phyloP scores from a whole-genome alignment of 108 stramenopile species.

The Craspedostauros australis region DNA sequence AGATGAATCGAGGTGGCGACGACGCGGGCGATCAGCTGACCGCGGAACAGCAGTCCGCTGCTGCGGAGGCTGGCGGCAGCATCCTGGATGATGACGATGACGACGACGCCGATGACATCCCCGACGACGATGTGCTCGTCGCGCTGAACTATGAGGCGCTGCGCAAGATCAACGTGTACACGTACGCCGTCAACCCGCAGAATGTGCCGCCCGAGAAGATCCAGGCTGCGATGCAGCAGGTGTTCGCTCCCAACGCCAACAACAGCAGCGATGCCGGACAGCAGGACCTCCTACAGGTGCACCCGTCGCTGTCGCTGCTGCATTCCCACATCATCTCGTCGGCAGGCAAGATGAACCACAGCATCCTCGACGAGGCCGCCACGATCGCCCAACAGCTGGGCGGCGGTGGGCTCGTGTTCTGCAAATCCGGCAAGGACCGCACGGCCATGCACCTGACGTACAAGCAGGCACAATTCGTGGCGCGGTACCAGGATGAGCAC shows the following conservation, averaged over 20 bases:
- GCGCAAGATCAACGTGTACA: conserved; percentile 81
- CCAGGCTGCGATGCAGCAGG: conserved; percentile 5
- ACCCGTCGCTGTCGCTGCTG: conserved; percentile 54
- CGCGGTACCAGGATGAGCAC: conserved; percentile 33
- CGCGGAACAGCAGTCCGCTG: too few relatives aligned
- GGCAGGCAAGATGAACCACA: conserved; percentile 80
- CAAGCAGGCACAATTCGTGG: conserved; percentile 76
- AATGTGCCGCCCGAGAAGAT: conserved; percentile 18
- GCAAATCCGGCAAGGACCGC: conserved; percentile 93
- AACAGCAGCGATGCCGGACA: background rate
- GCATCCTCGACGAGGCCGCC: conserved; percentile 79
- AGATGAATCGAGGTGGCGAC: conserved; percentile 10
- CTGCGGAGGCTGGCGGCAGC: conserved; percentile 1
- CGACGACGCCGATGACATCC: conserved; percentile 58
- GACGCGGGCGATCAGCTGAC: too few relatives aligned
- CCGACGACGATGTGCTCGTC: conserved; percentile 73
- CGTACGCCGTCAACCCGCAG: conserved; percentile 53
- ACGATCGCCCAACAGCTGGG: conserved; percentile 60
- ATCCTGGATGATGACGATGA: conserved; percentile 73
- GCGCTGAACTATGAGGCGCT: conserved; percentile 80
- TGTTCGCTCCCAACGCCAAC: background rate
- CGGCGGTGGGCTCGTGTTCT: conserved; percentile 77
- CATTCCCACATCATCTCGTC: conserved; percentile 62
- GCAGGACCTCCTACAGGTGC: conserved; percentile 31
- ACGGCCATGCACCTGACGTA: conserved; percentile 93